Conservation (phyloP, 2,329 filamentous ascomycete species). For the Capronia coronata region DNA sequence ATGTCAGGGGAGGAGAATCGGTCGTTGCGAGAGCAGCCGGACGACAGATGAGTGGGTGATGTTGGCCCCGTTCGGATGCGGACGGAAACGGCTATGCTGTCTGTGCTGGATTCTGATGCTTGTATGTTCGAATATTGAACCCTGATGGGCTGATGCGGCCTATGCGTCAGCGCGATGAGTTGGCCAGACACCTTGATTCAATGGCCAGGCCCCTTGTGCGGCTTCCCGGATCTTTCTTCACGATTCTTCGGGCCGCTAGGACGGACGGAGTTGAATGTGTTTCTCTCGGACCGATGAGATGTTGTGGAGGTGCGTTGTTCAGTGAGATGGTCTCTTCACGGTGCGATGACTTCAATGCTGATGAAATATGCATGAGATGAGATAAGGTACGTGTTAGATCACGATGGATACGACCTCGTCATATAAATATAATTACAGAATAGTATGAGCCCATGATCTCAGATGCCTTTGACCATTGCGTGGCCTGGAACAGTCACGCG, state of each 20-base stretch:
- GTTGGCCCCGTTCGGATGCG: constrained; percentile 19
- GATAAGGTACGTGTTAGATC: not conserved
- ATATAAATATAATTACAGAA: too few relatives aligned
- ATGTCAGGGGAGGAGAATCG: not conserved
- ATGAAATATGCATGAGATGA: constrained; percentile 14
- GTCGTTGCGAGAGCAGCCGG: constrained; percentile 3
- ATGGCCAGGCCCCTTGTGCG: not conserved
- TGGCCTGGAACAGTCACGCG: too few relatives aligned
- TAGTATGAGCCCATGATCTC: not conserved
- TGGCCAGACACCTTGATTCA: too few relatives aligned
- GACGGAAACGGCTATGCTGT: constrained; percentile 14
- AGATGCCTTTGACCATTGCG: too few relatives aligned
- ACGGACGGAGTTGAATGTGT: constrained; percentile 1
- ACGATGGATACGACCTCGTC: too few relatives aligned
- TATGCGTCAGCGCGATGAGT: constrained; percentile 15
- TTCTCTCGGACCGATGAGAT: not conserved
- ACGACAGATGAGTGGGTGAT: constrained; percentile 14
- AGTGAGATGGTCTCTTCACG: too few relatives aligned
- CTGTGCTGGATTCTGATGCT: not conserved
- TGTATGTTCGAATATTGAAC: not conserved
- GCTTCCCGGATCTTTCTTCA: not conserved
- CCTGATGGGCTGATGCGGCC: constrained; percentile 16
- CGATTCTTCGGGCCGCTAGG: not conserved
- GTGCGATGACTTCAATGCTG: too few relatives aligned
- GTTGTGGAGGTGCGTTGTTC: constrained; percentile 3